phyloP scores from a whole-genome alignment of 805 yeast species.

The Yamadazyma paraphyllophila region DNA sequence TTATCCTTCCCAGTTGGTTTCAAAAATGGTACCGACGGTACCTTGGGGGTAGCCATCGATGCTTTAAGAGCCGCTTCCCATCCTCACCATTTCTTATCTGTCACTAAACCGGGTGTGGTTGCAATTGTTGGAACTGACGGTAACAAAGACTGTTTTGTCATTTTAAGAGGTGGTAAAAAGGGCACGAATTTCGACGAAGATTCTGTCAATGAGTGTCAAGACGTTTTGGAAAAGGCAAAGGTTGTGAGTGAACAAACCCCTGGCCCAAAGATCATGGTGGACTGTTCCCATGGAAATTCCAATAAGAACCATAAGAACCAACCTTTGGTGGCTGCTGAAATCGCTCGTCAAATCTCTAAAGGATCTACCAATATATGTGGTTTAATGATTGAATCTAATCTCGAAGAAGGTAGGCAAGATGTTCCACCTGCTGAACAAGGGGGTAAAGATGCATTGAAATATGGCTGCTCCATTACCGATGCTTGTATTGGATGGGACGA shows the following conservation, averaged over 20 bases:
- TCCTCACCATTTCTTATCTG: slow-evolving; percentile 95
- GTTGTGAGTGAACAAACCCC: slow-evolving; percentile 30
- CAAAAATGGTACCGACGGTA: slow-evolving; percentile 98
- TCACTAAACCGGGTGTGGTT: slow-evolving; percentile 94
- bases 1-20: slow-evolving; percentile 98
- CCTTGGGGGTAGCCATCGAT: slow-evolving; percentile 87
- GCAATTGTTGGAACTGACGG: slow-evolving; percentile 97
- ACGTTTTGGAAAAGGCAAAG: slow-evolving; percentile 47
- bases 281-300: slow-evolving; percentile 98
- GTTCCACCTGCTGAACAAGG: slow-evolving; percentile 54
- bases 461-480: slow-evolving; percentile 97
- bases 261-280: slow-evolving; percentile 75
- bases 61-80: slow-evolving; percentile 90
- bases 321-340: slow-evolving; percentile 82
- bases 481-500: slow-evolving; percentile 93
- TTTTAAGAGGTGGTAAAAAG: slow-evolving; percentile 92
- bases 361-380: slow-evolving; percentile 87
- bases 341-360: slow-evolving; percentile 73
- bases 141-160: slow-evolving; percentile 89
- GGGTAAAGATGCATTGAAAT: slow-evolving; percentile 61
- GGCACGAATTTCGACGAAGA: slow-evolving; percentile 89
- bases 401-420: slow-evolving; percentile 87
- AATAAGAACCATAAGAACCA: slow-evolving; percentile 92
- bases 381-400: slow-evolving; percentile 92
- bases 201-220: slow-evolving; percentile 74